Evolutionary conservation across 2,329 filamentous ascomycete species (phyloP).

Genomic region (Epicoccum nigrum): DNA sequence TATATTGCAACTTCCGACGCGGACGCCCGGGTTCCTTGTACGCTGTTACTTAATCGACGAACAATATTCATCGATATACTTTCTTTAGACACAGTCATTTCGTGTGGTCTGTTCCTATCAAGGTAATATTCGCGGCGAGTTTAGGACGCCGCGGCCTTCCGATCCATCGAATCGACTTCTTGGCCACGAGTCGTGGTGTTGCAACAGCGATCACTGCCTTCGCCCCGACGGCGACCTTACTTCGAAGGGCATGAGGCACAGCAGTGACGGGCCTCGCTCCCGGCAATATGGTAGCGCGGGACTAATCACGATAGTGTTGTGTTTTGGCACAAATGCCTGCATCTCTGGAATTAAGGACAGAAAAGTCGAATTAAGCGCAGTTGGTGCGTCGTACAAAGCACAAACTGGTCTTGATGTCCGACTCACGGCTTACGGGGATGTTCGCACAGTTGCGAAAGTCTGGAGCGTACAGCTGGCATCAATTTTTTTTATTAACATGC

Average conservation of each 20-base stretch:
- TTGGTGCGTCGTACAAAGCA: not conserved
- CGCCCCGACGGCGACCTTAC: constrained; percentile 21
- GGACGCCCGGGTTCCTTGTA: constrained; percentile 2
- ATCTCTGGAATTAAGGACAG: constrained; percentile 9
- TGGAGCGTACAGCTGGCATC: constrained; percentile 7
- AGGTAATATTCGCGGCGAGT: constrained; percentile 13
- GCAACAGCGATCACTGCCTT: constrained; percentile 19
- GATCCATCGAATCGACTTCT: constrained; percentile 2
- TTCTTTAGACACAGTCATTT: constrained; percentile 11
- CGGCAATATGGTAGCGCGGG: constrained; percentile 31
- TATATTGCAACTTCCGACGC: constrained; percentile 8
- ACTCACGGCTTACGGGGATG: not conserved
- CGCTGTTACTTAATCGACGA: not conserved
- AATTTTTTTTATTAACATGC: constrained; percentile 1
- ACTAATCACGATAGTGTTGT: constrained; percentile 17
- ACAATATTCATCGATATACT: constrained; percentile 5
- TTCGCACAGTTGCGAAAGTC: not conserved
- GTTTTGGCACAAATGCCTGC: constrained; percentile 8
- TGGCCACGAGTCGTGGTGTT: constrained; percentile 17
- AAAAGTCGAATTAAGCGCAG: constrained; percentile 8
- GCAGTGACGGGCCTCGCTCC: constrained; percentile 31
- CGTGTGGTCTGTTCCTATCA: not conserved
- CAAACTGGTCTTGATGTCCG: constrained; percentile 5
- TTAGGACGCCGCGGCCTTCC: constrained; percentile 9
- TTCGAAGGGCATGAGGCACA: constrained; percentile 21